These are phyloP conservation scores for Pichia norvegensis DNA, from an alignment of 1,139 yeast genomes.

Conservation along the genomic window DNA sequence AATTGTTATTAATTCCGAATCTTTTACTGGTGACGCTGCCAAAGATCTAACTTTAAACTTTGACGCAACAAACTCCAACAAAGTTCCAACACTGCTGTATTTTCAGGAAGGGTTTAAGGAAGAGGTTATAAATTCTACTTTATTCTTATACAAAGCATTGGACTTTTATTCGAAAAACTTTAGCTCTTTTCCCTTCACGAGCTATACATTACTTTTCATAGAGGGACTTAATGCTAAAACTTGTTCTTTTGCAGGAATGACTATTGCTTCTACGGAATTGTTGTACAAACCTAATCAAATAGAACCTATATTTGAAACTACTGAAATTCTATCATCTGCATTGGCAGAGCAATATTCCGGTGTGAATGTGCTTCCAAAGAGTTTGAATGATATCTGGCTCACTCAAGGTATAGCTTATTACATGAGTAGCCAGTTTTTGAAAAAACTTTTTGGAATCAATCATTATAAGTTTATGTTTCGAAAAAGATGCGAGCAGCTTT, in stretches of 20 bases:
- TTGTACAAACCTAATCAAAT: slow-evolving; percentile 71
- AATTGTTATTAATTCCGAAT: slow-evolving; percentile 17
- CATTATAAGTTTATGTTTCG: slow-evolving; percentile 70
- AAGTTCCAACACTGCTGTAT: slow-evolving; percentile 49
- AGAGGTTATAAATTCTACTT: slow-evolving; percentile 65
- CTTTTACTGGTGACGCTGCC: slow-evolving; percentile 23
- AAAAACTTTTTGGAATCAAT: slow-evolving; percentile 71
- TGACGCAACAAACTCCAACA: slow-evolving; percentile 29
- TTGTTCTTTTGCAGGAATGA: slow-evolving; percentile 71
- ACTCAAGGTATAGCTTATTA: slow-evolving; percentile 77
- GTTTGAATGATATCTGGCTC: slow-evolving; percentile 85
- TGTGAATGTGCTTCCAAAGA: slow-evolving; percentile 76
- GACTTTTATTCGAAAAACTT: slow-evolving; percentile 81
- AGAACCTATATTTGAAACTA: slow-evolving; percentile 69
- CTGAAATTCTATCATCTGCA: slow-evolving; percentile 61
- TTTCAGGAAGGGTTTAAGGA: slow-evolving; percentile 49
- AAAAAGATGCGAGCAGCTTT: slow-evolving; percentile 54
- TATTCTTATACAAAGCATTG: slow-evolving; percentile 68
- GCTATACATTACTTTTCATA: slow-evolving; percentile 71
- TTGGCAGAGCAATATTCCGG: slow-evolving; percentile 93
- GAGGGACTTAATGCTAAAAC: slow-evolving; percentile 46
- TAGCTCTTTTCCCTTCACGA: slow-evolving; percentile 88
- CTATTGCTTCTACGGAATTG: slow-evolving; percentile 55
- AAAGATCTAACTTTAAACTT: slow-evolving; percentile 6
- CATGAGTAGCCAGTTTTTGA: slow-evolving; percentile 71